These are phyloP conservation scores for Dendrocalamus latiflorus DNA, from an alignment of 202 grass and related monocot genomes.

Conservation along the genomic window DNA sequence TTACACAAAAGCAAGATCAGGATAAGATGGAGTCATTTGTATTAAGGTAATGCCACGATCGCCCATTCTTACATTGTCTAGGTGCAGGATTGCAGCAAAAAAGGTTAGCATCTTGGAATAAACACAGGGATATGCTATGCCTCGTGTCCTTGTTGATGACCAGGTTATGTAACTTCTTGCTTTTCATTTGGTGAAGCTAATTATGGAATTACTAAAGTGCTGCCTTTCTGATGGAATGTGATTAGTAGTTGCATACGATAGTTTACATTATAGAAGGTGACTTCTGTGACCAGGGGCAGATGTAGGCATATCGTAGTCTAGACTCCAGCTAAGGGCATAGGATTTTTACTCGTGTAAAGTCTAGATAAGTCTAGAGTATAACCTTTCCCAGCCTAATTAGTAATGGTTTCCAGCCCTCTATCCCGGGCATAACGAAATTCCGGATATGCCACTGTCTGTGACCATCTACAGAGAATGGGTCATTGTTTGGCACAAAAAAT, in stretches of 20 bases:
- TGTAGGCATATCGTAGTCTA: no score
- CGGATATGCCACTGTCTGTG: neutral
- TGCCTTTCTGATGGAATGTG: neutral
- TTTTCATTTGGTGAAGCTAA: neutral
- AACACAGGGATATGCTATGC: conserved; percentile 33
- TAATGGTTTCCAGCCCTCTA: no score
- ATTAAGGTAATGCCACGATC: conserved; percentile 20
- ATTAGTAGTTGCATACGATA: neutral
- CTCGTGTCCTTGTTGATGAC: neutral
- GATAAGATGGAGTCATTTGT: conserved; percentile 22
- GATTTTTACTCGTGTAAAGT: no score
- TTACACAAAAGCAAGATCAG: conserved; percentile 9
- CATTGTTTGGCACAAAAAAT: neutral
- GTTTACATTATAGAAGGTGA: conserved; percentile 1
- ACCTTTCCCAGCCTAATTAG: no score
- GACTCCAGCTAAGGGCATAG: no score
- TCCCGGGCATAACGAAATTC: no score
- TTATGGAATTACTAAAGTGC: neutral
- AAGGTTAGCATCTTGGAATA: conserved; percentile 23
- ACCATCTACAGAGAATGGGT: neutral
- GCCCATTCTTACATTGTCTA: neutral
- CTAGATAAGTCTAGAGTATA: no score
- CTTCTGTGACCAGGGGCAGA: neutral
- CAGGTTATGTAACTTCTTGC: neutral
- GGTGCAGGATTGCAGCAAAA: neutral